Evolutionary conservation across 2,329 filamentous ascomycete genomes (phyloP), one percentile per base, ranked within the genome.

Genomic region (Penicillium sp.): DNA sequence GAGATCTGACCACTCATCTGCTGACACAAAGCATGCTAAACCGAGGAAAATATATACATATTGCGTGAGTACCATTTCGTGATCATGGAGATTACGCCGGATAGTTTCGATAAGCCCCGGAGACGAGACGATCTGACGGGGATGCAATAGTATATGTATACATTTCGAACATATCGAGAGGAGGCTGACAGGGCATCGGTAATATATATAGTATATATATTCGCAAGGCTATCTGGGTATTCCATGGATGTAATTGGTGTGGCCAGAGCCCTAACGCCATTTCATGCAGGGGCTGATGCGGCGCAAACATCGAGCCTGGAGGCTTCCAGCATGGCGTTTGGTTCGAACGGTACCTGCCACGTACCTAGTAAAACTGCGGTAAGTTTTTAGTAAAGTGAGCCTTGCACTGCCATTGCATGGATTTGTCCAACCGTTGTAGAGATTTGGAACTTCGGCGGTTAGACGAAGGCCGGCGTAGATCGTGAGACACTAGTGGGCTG

Each of bases 1-100:
- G 52, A 76, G 72, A 24, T 74, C 65, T 42, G 73, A 70, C 69
- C 71, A 73, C 1, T 59, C 62, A 59, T 64, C 65, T 18, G 68
- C 68, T 56, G 59, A 56, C 18, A 62, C 66, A 47, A 64, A 59
- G 1, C 62, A 57, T 18, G 59, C 35, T 28, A 64, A 35, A 23
- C 60, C 52, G 46, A 65, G 59, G 46, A 63, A 48, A 16, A 53
- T 20, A 6, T 9, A 42, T 50, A 9, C 47, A 54, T 50, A 54
- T 23, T 1, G 18, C 12, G n/a, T 2, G 11, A 35, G 9, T 26
- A 28, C 3, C 51, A 58, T 58, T 43, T 33, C 14, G 2, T 47
- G 2, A 5, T 47, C 43, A 28, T 20, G 11, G 8, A 23, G 12
- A 24, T 33, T 12, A 23, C n/a, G n/a, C 35, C 35, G 35, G n/a